Evolutionary conservation across 306 rosid genomes (phyloP), one percentile per base, ranked within the genome.

Genomic region (Dryas octopetala): DNA sequence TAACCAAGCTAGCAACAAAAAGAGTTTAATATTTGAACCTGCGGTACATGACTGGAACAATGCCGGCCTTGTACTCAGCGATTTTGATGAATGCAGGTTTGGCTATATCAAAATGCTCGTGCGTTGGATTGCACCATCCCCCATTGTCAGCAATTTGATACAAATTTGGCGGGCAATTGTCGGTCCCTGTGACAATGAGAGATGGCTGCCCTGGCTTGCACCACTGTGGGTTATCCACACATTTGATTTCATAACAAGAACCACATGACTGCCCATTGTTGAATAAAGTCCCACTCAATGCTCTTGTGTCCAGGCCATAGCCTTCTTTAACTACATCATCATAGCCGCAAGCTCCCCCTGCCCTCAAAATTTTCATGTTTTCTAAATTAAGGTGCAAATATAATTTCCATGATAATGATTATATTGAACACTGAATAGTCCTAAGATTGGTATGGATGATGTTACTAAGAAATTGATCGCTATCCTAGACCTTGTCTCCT

Each of bases 51-150:
- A 90, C 41, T 1, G 98, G 96, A 58, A 88, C 71, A 17, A 88
- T 78, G 76, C 96, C 98, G 38, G 72, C 87, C 66, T 78, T 71
- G 74, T 83, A 84, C 9, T 77, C 82, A 0, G 89, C 96, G 71
- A 93, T 68, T 53, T 86, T 77, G 69, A 68, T 77, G 82, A 81
- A 94, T 1, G 87, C 81, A n/a, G 97, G 89, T 70, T 74, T 83
- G 58, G 97, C 92, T 7, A 91, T 81, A 61, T 91, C 97, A 73
- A 94, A 91, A 80, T 91, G 97, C 70, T 83, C 80, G 1, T 78
- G 82, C 0, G 98, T 97, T 0, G 94, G 94, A 57, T 86, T 91
- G 89, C 98, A 94, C 97, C 98, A 94, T 62, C 98, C 97, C 55
- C 98, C 98, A 59, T 80, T 75, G 62, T 86, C 85, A 50, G 62